phyloP scores from a whole-genome alignment of 2,329 filamentous ascomycete species.

The Purpureocillium lavendulum region DNA sequence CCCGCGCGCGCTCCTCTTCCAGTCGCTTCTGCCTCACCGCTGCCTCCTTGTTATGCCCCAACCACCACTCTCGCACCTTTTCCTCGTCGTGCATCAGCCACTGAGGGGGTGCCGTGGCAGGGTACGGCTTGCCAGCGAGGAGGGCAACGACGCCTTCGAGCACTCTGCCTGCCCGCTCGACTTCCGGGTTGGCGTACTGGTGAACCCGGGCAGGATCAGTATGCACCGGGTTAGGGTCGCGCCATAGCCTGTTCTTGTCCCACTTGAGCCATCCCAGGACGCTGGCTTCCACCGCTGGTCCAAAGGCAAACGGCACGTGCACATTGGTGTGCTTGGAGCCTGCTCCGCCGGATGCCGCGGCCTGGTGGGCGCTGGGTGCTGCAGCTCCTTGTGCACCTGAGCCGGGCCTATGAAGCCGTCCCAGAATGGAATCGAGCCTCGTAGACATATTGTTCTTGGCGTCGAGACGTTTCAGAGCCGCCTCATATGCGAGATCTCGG shows the following conservation, averaged over 20 bases:
- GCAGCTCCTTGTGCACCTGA: neutral
- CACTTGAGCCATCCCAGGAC: constrained; percentile 35
- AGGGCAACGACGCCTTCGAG: constrained; percentile 33
- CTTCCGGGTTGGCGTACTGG: constrained; percentile 32
- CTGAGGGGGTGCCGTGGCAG: constrained; percentile 41
- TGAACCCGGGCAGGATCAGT: constrained; percentile 19
- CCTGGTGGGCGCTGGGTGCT: constrained; percentile 6
- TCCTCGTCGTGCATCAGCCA: constrained; percentile 40
- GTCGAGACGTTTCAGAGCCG: constrained; percentile 35
- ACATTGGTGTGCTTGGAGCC: constrained; percentile 13
- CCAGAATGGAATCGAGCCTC: constrained; percentile 31
- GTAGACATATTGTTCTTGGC: constrained; percentile 24
- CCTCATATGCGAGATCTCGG: constrained; percentile 29
- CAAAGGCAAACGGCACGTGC: constrained; percentile 20
- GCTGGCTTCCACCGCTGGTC: constrained; percentile 28
- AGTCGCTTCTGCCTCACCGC: constrained; percentile 28
- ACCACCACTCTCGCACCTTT: constrained; percentile 43
- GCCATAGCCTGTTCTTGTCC: constrained; percentile 33
- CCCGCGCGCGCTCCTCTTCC: constrained; percentile 26
- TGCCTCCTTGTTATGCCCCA: constrained; percentile 34
- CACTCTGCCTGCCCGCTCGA: constrained; percentile 32
- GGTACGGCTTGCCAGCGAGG: constrained; percentile 38
- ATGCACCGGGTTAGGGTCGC: constrained; percentile 29
- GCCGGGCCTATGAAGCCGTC: constrained; percentile 18
- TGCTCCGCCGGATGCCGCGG: too few species aligned